Evolutionary conservation across 1,284 basidiomycete species (phyloP).

Genomic region (Cystobasidium slooffiae): DNA sequence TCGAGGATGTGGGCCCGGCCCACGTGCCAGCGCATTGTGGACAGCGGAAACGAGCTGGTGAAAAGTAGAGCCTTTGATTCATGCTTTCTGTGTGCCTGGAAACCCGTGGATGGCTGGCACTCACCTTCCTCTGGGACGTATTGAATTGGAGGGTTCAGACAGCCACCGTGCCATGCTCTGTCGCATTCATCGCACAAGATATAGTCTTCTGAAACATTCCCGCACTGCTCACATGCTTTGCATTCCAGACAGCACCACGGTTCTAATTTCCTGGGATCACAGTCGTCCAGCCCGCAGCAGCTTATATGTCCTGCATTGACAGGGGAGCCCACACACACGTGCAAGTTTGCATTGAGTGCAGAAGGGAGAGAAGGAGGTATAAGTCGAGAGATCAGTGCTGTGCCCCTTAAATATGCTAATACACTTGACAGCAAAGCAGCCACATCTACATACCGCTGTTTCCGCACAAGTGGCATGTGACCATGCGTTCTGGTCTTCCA

Average conservation of each 20-base stretch:
- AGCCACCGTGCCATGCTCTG: conserved; percentile 92
- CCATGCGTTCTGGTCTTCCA: conserved; percentile 17
- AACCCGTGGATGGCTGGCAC: not conserved
- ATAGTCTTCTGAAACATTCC: conserved; percentile 50
- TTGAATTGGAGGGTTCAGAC: conserved; percentile 67
- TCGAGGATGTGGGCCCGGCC: not conserved
- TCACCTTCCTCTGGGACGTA: not conserved
- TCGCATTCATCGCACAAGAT: conserved; percentile 95
- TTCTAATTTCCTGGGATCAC: conserved; percentile 59
- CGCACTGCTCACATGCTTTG: conserved; percentile 89
- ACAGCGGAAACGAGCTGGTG: conserved; percentile 4
- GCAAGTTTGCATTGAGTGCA: too few relatives aligned
- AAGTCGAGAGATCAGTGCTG: too few relatives aligned
- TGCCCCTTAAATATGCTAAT: not conserved
- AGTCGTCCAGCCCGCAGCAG: conserved; percentile 14
- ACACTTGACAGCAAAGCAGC: not conserved
- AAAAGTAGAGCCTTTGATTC: not conserved
- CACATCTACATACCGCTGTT: not conserved
- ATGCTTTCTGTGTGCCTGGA: not conserved
- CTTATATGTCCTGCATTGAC: conserved; percentile 4
- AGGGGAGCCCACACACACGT: not conserved
- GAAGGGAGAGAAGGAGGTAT: too few relatives aligned
- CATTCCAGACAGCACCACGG: conserved; percentile 90
- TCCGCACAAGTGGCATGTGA: conserved; percentile 23
- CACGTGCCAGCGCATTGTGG: not conserved